These are phyloP conservation scores for Canavalia ensiformis DNA, from an alignment of 306 rosid species.

Conservation along the genomic window DNA sequence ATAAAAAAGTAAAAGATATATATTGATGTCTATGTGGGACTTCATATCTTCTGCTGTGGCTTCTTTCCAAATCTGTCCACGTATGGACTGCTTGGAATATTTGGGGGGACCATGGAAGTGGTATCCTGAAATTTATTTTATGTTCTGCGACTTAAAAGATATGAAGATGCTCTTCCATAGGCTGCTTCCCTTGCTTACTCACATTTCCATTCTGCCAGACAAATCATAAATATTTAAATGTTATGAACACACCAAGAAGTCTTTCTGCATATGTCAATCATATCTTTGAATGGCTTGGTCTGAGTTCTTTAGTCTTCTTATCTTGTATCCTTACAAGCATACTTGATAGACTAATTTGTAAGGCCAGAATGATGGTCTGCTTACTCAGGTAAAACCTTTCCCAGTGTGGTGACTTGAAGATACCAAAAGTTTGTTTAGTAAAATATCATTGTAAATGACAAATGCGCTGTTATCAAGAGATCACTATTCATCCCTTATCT, in stretches of 20 bases:
- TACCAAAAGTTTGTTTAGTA: background rate
- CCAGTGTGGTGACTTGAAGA: background rate
- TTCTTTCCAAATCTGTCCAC: background rate
- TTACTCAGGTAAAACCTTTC: background rate
- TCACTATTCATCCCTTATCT: constrained; percentile 17
- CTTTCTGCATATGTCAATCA: constrained; percentile 4
- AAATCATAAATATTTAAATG: constrained; percentile 3
- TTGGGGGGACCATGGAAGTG: background rate
- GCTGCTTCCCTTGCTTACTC: background rate
- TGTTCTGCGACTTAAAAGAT: background rate
- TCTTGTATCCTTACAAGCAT: background rate
- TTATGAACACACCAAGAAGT: constrained; percentile 1
- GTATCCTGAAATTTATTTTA: background rate
- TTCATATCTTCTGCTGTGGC: background rate
- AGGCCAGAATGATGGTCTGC: background rate
- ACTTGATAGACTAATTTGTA: background rate
- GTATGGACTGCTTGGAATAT: background rate
- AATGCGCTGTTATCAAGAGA: constrained; percentile 13
- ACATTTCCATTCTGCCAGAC: constrained; percentile 28
- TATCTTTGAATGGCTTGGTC: constrained; percentile 36
- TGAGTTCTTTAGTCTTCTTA: background rate
- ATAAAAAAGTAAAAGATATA: background rate
- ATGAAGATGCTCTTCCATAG: background rate
- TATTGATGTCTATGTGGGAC: constrained; percentile 4
- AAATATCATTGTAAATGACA: constrained; percentile 14